phyloP scores from a whole-genome alignment of 2,329 filamentous ascomycete species.

The Colletotrichum sp. region DNA sequence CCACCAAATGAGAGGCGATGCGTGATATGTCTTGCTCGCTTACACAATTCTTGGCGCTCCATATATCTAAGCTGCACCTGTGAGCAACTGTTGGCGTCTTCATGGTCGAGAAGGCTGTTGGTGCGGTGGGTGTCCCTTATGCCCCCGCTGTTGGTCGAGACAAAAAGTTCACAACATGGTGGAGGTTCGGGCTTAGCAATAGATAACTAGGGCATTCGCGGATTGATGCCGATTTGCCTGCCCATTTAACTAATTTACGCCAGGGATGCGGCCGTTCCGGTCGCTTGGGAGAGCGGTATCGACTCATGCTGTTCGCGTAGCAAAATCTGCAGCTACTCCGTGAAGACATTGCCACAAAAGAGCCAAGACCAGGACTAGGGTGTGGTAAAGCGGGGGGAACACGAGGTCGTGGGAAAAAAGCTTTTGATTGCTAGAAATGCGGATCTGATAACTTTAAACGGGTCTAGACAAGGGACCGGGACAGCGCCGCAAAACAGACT shows the following conservation, averaged over 20 bases:
- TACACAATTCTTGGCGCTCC: not conserved
- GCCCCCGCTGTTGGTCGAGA: not conserved
- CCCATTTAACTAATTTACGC: not conserved
- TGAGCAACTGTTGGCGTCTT: not conserved
- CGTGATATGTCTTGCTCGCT: not conserved
- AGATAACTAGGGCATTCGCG: not conserved
- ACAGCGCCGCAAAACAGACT: not conserved
- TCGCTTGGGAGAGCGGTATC: not conserved
- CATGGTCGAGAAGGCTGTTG: not conserved
- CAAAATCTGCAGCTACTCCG: not conserved
- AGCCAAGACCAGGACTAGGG: not conserved
- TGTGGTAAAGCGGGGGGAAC: not conserved
- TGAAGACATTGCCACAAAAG: not conserved
- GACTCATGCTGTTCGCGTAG: not conserved
- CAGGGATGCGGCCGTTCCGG: not conserved
- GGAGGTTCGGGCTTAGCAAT: not conserved
- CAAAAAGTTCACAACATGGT: not conserved
- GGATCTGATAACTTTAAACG: conserved; percentile 19
- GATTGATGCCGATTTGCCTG: not conserved
- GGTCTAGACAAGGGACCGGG: not conserved
- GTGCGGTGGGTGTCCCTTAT: too few species aligned
- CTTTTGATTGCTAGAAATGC: not conserved
- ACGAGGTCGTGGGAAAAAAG: not conserved
- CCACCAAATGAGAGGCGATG: not conserved
- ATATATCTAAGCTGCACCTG: not conserved